Percentiles rank a stretch among this genome's conserved stretches.
phyloP scores from a whole-genome alignment of 78 protist genomes.

The Dictyostelium firmibasis region DNA sequence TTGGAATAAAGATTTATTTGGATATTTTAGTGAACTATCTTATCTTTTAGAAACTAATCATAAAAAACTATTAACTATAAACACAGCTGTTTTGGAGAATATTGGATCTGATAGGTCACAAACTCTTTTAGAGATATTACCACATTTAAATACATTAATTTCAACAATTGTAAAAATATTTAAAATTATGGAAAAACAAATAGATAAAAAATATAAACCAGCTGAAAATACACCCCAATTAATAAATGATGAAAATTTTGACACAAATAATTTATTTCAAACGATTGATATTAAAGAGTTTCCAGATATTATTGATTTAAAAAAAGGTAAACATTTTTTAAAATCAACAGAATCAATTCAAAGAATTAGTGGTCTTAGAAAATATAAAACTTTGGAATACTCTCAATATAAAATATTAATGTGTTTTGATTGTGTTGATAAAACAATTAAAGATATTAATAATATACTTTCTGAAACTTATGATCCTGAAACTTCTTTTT shows the following conservation, averaged over 20 bases:
- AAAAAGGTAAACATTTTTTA: not conserved
- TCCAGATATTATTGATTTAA: not conserved
- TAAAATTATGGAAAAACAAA: conserved; percentile 23
- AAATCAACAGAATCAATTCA: not conserved
- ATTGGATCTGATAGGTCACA: not conserved
- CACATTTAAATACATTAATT: not conserved
- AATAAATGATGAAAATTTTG: not conserved
- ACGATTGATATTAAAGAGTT: not conserved
- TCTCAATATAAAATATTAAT: conserved; percentile 9
- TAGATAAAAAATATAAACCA: not conserved
- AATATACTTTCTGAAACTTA: not conserved
- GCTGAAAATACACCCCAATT: not conserved
- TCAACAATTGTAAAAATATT: not conserved
- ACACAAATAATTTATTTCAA: not conserved
- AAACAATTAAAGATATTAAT: not conserved
- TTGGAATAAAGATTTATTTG: conserved; percentile 4
- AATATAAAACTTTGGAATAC: conserved; percentile 11
- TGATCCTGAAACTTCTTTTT: not conserved
- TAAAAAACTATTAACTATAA: not conserved
- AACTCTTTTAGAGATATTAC: not conserved
- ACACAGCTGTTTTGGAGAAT: not conserved
- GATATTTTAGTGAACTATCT: not conserved
- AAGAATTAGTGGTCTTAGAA: not conserved
- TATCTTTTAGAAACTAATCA: conserved; percentile 22
- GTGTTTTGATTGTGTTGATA: not conserved